These are phyloP conservation scores for Fusarium pseudocircinatum DNA, from an alignment of 2,329 filamentous ascomycete genomes.

Conservation along the genomic window DNA sequence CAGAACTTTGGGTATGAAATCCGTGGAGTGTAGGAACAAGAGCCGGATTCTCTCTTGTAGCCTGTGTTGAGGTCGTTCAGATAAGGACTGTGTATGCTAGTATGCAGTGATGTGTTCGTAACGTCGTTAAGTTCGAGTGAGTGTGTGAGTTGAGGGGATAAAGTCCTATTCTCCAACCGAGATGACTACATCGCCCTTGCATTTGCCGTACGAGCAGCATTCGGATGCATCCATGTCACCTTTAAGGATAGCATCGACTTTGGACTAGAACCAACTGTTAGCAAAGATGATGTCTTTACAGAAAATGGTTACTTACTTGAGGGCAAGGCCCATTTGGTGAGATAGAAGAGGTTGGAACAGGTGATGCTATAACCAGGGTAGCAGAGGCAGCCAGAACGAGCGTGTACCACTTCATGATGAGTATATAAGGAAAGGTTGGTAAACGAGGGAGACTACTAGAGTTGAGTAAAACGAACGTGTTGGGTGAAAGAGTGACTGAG, in stretches of 20 bases:
- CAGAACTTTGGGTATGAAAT: neutral
- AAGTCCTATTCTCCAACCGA: conserved; percentile 50
- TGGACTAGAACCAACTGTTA: conserved; percentile 37
- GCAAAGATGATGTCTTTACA: neutral
- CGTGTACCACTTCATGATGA: conserved; percentile 38
- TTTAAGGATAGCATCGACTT: conserved; percentile 57
- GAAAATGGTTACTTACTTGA: conserved; percentile 39
- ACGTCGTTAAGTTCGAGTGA: conserved; percentile 28
- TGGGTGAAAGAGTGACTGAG: neutral
- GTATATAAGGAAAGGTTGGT: neutral
- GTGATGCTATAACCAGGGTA: conserved; percentile 14
- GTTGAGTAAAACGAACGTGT: neutral
- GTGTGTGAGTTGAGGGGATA: neutral
- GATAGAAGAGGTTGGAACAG: conserved; percentile 41
- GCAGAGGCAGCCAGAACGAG: conserved; percentile 29
- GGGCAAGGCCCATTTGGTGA: conserved; percentile 50
- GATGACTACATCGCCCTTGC: conserved; percentile 60
- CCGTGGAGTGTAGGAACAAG: neutral
- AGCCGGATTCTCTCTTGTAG: neutral
- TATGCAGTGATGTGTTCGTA: conserved; percentile 23
- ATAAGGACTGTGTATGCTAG: neutral
- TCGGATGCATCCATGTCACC: conserved; percentile 58
- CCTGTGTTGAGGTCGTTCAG: neutral
- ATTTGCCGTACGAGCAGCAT: conserved; percentile 65
- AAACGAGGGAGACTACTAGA: neutral